A percentile compares a stretch with the other conserved stretches of the same genome.
Evolutionary conservation across 2,329 filamentous ascomycete species (phyloP).

Genomic region (Lecanicillium sp.): DNA sequence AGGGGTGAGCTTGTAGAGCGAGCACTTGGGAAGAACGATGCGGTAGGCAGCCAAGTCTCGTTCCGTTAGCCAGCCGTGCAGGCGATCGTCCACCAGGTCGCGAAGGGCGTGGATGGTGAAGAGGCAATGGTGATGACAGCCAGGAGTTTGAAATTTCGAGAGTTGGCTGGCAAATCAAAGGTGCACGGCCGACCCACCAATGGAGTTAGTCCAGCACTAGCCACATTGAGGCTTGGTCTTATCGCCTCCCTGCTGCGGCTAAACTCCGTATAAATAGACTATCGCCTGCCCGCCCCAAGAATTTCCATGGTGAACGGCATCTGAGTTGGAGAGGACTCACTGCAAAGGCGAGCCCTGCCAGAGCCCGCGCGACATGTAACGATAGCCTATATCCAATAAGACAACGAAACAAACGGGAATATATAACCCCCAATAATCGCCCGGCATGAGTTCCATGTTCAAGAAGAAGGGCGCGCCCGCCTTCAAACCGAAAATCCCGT

Average conservation of each 20-base stretch:
- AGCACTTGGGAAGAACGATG: constrained; percentile 22
- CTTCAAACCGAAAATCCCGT: constrained; percentile 66
- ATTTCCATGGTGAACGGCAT: constrained; percentile 20
- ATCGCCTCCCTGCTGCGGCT: constrained; percentile 28
- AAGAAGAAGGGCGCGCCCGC: constrained; percentile 57
- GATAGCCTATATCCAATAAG: neutral
- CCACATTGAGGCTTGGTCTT: constrained; percentile 25
- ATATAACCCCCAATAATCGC: neutral
- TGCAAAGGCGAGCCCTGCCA: neutral
- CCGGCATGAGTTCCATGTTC: constrained; percentile 59
- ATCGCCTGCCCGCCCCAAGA: constrained; percentile 23
- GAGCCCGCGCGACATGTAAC: constrained; percentile 8
- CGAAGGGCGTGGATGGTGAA: constrained; percentile 26
- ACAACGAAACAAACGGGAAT: neutral
- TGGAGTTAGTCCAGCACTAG: constrained; percentile 30
- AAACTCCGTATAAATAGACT: constrained; percentile 24
- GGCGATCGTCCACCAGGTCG: constrained; percentile 31
- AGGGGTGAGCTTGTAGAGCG: constrained; percentile 26
- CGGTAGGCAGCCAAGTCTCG: constrained; percentile 30
- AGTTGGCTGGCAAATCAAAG: constrained; percentile 36
- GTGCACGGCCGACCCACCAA: constrained; percentile 30
- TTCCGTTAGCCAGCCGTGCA: constrained; percentile 26
- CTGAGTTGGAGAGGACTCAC: constrained; percentile 11
- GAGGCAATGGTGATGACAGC: constrained; percentile 29
- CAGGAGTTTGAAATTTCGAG: constrained; percentile 41